Evolutionary conservation across 192 early-diverging fungal species (phyloP).

Genomic region (Backusella westeae): DNA sequence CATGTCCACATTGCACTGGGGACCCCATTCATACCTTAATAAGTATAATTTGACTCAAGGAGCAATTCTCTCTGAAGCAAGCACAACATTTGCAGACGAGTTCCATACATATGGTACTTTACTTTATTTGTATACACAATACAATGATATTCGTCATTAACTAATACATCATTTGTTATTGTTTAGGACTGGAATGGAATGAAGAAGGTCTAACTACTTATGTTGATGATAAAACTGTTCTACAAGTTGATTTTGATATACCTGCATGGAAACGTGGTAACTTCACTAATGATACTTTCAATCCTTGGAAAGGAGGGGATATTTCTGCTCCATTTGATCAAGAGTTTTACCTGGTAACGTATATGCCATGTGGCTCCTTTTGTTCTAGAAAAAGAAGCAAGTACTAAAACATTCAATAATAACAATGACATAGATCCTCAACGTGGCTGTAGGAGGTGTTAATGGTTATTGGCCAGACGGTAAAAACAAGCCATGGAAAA

Average conservation of each 20-base stretch:
- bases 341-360: conserved; percentile 48
- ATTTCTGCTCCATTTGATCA: conserved; percentile 63
- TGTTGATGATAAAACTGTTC: conserved; percentile 48
- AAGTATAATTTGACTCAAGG: conserved; percentile 43
- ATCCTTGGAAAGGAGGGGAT: conserved; percentile 48
- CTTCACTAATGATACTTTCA: conserved; percentile 47
- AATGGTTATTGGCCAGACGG: conserved; percentile 57
- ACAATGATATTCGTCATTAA: not conserved
- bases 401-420: not conserved
- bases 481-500: conserved; percentile 55
- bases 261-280: conserved; percentile 48
- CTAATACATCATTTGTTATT: conserved; percentile 22
- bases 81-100: conserved; percentile 47
- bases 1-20: conserved; percentile 63
- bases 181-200: conserved; percentile 53
- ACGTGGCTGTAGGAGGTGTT: conserved; percentile 61
- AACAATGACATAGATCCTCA: conserved; percentile 45
- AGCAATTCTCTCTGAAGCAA: conserved; percentile 24
- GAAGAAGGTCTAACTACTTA: conserved; percentile 51
- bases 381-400: not conserved
- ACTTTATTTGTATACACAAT: not conserved
- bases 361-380: conserved; percentile 11
- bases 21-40: conserved; percentile 49
- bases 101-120: conserved; percentile 50
- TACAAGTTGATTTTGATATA: conserved; percentile 51